Conservation (phyloP, 108 stramenopile species). For the Pseudonitzschia delicatissima region DNA sequence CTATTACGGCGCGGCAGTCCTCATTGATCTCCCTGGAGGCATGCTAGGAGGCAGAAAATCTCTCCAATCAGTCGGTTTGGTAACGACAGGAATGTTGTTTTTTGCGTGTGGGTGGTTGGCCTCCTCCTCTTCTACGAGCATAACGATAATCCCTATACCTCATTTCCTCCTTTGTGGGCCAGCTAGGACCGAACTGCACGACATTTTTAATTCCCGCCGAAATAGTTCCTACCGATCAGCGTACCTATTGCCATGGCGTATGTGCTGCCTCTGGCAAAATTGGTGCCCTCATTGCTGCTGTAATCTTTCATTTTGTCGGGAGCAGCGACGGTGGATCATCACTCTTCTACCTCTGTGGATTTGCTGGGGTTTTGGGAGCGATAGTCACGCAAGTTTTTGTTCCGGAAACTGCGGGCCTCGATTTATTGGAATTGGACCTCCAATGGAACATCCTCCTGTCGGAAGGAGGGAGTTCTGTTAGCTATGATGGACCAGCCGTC, state of each 20-base stretch:
- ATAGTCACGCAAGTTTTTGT: constrained; percentile 55
- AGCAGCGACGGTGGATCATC: not conserved
- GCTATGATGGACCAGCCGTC: constrained; percentile 57
- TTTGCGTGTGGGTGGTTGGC: constrained; percentile 47
- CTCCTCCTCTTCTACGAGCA: constrained; percentile 37
- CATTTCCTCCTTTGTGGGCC: constrained; percentile 65
- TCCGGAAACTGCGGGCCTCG: constrained; percentile 60
- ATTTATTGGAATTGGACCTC: constrained; percentile 58
- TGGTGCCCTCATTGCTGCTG: constrained; percentile 69
- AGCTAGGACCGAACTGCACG: constrained; percentile 74
- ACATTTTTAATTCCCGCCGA: constrained; percentile 69
- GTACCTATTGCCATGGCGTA: constrained; percentile 72
- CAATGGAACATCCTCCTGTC: constrained; percentile 34
- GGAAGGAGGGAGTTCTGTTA: constrained; percentile 7
- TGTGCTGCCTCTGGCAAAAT: constrained; percentile 68
- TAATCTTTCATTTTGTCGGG: constrained; percentile 50
- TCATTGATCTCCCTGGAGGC: constrained; percentile 44
- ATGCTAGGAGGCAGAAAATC: not conserved
- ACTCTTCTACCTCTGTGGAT: constrained; percentile 59
- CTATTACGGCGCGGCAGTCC: constrained; percentile 64
- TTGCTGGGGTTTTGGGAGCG: constrained; percentile 49
- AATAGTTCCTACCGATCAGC: constrained; percentile 60
- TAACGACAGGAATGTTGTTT: constrained; percentile 66
- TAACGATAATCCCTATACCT: constrained; percentile 59
- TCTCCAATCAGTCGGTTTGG: constrained; percentile 61